phyloP scores from a whole-genome alignment of 2,329 filamentous ascomycete genomes.

The Aspergillus quadricinctus region DNA sequence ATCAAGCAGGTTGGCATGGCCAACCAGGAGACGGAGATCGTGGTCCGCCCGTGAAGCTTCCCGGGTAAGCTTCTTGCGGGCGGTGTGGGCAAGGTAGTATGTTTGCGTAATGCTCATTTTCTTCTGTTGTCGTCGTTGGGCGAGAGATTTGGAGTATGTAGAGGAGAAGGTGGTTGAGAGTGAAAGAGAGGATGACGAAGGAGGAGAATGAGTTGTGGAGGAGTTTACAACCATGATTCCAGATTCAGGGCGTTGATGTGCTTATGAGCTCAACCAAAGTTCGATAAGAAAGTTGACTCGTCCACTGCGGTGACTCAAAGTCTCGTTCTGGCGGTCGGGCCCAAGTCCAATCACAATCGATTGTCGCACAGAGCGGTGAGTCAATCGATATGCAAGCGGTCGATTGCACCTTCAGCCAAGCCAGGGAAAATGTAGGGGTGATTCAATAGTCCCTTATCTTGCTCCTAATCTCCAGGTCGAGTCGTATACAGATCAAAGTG shows the following conservation, averaged over 20 bases:
- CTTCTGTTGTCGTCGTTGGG: conserved; percentile 54
- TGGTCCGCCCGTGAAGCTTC: conserved; percentile 90
- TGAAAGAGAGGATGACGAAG: conserved; percentile 16
- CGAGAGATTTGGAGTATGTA: conserved; percentile 40
- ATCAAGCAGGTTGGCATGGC: conserved; percentile 97
- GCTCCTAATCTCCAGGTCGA: no score
- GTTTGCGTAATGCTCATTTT: conserved; percentile 98
- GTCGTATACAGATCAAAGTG: not conserved
- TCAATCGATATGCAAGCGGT: conserved; percentile 1
- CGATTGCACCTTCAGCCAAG: not conserved
- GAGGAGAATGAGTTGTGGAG: conserved; percentile 13
- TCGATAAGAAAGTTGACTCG: conserved; percentile 20
- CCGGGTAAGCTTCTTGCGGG: conserved; percentile 87
- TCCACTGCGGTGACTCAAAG: conserved; percentile 29
- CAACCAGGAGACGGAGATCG: conserved; percentile 90
- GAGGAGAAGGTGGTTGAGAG: conserved; percentile 28
- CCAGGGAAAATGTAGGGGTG: conserved; percentile 1
- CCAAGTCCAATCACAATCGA: conserved; percentile 23
- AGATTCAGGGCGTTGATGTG: conserved; percentile 17
- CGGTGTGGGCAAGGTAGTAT: conserved; percentile 97
- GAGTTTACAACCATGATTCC: conserved; percentile 22
- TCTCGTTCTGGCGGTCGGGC: conserved; percentile 12
- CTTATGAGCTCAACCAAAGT: conserved; percentile 23
- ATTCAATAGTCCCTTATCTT: conserved; percentile 2
- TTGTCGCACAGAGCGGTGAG: conserved; percentile 24